A percentile compares a stretch with the other conserved stretches of the same genome.
Evolutionary conservation across 1,139 yeast genomes (phyloP).

Genomic region (Saccharomyces hybrid): DNA sequence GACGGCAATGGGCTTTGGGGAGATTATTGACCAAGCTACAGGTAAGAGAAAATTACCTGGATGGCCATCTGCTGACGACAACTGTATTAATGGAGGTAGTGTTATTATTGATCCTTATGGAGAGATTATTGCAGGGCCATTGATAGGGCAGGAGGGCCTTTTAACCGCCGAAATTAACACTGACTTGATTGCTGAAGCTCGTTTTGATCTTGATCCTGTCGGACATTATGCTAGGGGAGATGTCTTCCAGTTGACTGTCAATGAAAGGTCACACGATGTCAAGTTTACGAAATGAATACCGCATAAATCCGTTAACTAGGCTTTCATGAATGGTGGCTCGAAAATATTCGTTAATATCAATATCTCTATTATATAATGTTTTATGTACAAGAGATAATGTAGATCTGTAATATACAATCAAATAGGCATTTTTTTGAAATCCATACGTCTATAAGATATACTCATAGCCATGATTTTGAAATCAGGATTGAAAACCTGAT

Average conservation of each 20-base stretch:
- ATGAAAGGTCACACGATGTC: constrained; percentile 24
- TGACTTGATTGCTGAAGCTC: constrained; percentile 28
- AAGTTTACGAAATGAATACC: neutral
- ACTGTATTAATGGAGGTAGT: too few species aligned
- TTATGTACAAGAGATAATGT: neutral
- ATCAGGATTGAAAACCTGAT: neutral
- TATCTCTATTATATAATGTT: neutral
- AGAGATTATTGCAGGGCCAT: too few species aligned
- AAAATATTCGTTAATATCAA: too few species aligned
- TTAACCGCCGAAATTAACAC: too few species aligned
- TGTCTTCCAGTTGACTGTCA: constrained; percentile 35
- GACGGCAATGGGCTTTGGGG: too few species aligned
- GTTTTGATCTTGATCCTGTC: constrained; percentile 35
- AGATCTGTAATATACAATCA: neutral
- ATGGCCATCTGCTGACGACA: too few species aligned
- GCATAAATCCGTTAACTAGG: neutral
- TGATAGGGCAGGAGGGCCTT: too few species aligned
- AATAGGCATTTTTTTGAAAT: too few species aligned
- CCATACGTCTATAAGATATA: too few species aligned
- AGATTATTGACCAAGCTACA: too few species aligned
- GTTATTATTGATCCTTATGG: too few species aligned
- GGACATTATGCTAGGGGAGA: constrained; percentile 39
- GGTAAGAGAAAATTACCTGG: too few species aligned
- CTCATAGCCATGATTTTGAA: neutral
- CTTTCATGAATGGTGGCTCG: neutral